These are phyloP conservation scores for Aurifilum marmelostoma DNA, from an alignment of 2,329 filamentous ascomycete genomes.

Conservation along the genomic window DNA sequence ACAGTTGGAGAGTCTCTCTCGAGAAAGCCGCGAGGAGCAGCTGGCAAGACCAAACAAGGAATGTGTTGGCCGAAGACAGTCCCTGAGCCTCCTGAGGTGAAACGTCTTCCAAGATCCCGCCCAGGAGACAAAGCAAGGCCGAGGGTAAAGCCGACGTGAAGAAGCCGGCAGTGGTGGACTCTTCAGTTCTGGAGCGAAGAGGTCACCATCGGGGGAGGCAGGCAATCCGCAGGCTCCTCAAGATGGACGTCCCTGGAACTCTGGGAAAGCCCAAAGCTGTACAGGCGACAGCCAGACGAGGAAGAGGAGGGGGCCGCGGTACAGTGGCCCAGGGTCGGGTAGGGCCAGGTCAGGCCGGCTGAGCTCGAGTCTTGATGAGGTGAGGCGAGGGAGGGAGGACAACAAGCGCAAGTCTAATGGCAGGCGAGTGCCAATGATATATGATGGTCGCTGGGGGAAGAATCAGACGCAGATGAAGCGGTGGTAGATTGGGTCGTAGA, in stretches of 20 bases:
- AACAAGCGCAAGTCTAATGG: not conserved
- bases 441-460: not conserved
- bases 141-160: not conserved
- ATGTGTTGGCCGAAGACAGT: not conserved
- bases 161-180: constrained; percentile 1
- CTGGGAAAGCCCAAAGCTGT: not conserved
- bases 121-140: constrained; percentile 5
- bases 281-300: constrained; percentile 4
- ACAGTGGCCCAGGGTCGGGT: not conserved
- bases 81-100: constrained; percentile 4
- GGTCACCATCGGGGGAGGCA: constrained; percentile 12
- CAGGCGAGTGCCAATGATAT: not conserved
- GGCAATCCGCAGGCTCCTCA: not conserved
- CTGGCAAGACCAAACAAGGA: not conserved
- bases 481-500: not conserved
- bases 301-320: not conserved
- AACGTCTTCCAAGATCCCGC: not conserved
- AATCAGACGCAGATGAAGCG: constrained; percentile 10
- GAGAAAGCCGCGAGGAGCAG: not conserved
- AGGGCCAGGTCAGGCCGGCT: not conserved
- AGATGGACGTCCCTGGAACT: not conserved
- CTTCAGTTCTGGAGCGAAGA: not conserved
- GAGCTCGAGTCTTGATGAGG: not conserved
- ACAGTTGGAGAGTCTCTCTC: not conserved
- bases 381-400: not conserved